phyloP scores from a whole-genome alignment of 257 asterid genomes.

The Solanum chiquidenum region DNA sequence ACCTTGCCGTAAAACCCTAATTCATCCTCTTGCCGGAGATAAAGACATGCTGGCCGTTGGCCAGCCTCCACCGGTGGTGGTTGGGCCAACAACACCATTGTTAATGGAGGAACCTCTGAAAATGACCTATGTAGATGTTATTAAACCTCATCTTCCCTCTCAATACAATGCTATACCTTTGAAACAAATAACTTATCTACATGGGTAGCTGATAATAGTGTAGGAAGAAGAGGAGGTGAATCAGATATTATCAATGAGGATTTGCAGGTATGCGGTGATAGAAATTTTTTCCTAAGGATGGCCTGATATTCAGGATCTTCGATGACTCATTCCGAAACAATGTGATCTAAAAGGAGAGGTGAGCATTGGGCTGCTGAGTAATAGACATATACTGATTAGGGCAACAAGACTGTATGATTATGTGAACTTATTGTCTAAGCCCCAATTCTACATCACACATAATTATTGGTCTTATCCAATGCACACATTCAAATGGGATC shows the following conservation, averaged over 20 bases:
- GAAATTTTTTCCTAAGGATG: neutral
- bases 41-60: neutral
- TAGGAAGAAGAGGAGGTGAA: neutral
- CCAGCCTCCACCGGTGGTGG: neutral
- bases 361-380: neutral
- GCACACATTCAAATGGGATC: neutral
- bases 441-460: neutral
- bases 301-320: neutral
- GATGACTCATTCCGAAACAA: neutral
- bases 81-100: neutral
- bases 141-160: no score
- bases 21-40: neutral
- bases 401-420: neutral
- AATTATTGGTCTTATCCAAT: neutral
- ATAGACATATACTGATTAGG: neutral
- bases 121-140: neutral
- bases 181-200: neutral
- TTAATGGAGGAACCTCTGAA: neutral
- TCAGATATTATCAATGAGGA: neutral
- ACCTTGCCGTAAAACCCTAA: neutral
- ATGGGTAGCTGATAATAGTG: neutral
- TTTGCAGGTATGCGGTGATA: neutral
- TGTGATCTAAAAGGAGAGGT: neutral
- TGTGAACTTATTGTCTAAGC: neutral
- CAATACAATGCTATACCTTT: neutral